Conservation (phyloP, 2,329 filamentous ascomycete genomes). For the Sclerotinia trifoliorum region DNA sequence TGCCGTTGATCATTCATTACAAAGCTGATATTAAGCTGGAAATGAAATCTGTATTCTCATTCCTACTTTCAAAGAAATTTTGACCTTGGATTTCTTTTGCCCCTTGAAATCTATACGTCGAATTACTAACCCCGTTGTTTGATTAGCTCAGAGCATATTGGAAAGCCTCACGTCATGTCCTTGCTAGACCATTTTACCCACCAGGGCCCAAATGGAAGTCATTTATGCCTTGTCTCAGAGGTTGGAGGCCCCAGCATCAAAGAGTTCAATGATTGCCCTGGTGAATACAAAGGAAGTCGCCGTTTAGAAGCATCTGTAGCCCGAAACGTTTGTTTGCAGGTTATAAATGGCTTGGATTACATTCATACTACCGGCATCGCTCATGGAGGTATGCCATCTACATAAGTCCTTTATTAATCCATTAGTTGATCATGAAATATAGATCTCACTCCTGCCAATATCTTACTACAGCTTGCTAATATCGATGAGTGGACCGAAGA, state of each 20-base stretch:
- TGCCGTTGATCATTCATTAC: too few relatives aligned
- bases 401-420: background rate
- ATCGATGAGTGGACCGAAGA: conserved; percentile 27
- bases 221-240: conserved; percentile 45
- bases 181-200: conserved; percentile 33
- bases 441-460: conserved; percentile 29
- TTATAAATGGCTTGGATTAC: conserved; percentile 26
- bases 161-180: conserved; percentile 27
- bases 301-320: conserved; percentile 27
- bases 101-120: background rate
- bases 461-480: conserved; percentile 29
- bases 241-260: conserved; percentile 31
- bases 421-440: background rate
- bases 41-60: too few relatives aligned
- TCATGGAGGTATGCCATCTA: conserved; percentile 29
- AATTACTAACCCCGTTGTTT: background rate
- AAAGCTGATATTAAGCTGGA: too few relatives aligned
- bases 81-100: too few relatives aligned
- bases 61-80: too few relatives aligned
- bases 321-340: conserved; percentile 27
- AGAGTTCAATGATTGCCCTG: conserved; percentile 30
- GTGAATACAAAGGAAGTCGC: conserved; percentile 27
- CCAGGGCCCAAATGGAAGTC: conserved; percentile 46
- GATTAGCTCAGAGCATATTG: conserved; percentile 18
- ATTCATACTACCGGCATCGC: conserved; percentile 27